A percentile compares a stretch with the other conserved stretches of the same genome.
These are phyloP conservation scores for Cytidiella melzeri DNA, from an alignment of 768 basidiomycete genomes.

Conservation along the genomic window DNA sequence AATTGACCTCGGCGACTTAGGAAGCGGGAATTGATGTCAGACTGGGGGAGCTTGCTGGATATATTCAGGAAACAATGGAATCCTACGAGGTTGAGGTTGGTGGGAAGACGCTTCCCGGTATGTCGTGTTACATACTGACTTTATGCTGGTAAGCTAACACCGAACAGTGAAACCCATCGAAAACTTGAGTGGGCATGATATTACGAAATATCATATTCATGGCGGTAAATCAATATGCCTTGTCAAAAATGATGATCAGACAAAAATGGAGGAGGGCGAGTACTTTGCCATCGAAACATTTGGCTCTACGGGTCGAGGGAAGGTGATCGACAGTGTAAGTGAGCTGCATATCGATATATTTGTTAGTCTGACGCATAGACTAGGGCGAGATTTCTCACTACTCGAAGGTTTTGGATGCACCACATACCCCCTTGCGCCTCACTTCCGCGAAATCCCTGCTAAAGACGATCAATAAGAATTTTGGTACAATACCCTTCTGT, in stretches of 20 bases:
- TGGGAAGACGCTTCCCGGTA: conserved; percentile 78
- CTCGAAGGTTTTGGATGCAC: conserved; percentile 64
- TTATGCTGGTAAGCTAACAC: background rate
- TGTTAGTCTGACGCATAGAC: background rate
- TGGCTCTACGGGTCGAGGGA: conserved; percentile 91
- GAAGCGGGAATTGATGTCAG: conserved; percentile 96
- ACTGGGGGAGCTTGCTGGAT: conserved; percentile 85
- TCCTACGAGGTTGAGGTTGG: conserved; percentile 95
- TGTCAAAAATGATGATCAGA: conserved; percentile 83
- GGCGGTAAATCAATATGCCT: conserved; percentile 90
- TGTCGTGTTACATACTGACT: conserved; percentile 6
- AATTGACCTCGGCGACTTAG: conserved; percentile 31
- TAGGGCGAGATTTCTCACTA: conserved; percentile 96
- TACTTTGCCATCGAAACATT: conserved; percentile 99
- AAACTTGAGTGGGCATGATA: conserved; percentile 93
- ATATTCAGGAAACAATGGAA: conserved; percentile 98
- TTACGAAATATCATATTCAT: conserved; percentile 86
- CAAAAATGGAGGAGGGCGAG: conserved; percentile 99
- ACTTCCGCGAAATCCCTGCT: conserved; percentile 82
- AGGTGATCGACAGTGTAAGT: conserved; percentile 72
- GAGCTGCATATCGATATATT: background rate
- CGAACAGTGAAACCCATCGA: conserved; percentile 82
- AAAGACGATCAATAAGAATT: conserved; percentile 84
- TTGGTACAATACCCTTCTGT: conserved; percentile 94
- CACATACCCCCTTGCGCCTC: conserved; percentile 71